Conservation (phyloP, 2,329 filamentous ascomycete species). For the Colletotrichum godetiae region DNA sequence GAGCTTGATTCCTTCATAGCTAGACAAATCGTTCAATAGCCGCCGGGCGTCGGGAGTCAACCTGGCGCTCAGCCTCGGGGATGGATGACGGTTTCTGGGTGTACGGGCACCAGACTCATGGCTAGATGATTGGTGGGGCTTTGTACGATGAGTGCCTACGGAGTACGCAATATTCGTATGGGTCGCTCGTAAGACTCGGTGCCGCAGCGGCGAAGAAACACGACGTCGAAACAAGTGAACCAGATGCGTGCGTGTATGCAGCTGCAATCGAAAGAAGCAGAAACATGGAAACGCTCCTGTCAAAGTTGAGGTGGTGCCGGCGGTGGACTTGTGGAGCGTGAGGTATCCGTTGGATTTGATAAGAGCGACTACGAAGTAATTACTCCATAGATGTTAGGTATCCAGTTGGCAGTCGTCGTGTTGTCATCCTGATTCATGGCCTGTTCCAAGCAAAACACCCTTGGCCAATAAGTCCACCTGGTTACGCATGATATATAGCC, state of each 20-base stretch:
- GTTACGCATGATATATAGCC: neutral
- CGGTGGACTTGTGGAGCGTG: conserved; percentile 17
- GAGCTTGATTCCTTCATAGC: neutral
- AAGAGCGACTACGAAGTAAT: neutral
- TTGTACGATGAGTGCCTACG: neutral
- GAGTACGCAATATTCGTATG: no score
- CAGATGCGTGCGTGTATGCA: neutral
- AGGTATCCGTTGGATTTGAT: conserved; percentile 2
- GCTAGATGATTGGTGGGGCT: neutral
- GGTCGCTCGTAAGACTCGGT: neutral
- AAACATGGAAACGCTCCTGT: conserved; percentile 12
- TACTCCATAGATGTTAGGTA: no score
- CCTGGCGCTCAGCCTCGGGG: conserved; percentile 24
- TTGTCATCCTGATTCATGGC: neutral
- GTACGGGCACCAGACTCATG: neutral
- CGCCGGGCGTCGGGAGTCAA: conserved; percentile 10
- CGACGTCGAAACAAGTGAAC: neutral
- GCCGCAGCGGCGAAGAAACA: neutral
- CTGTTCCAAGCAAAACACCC: conserved; percentile 20
- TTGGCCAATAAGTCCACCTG: conserved; percentile 7
- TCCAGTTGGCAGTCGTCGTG: neutral
- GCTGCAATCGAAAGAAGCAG: neutral
- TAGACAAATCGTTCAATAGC: neutral
- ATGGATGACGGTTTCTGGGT: neutral
- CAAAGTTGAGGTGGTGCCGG: conserved; percentile 7